Evolutionary conservation across 345 rosid species (phyloP), one percentile per base, ranked within the genome.

Genomic region (Arabidopsis thaliana): DNA sequence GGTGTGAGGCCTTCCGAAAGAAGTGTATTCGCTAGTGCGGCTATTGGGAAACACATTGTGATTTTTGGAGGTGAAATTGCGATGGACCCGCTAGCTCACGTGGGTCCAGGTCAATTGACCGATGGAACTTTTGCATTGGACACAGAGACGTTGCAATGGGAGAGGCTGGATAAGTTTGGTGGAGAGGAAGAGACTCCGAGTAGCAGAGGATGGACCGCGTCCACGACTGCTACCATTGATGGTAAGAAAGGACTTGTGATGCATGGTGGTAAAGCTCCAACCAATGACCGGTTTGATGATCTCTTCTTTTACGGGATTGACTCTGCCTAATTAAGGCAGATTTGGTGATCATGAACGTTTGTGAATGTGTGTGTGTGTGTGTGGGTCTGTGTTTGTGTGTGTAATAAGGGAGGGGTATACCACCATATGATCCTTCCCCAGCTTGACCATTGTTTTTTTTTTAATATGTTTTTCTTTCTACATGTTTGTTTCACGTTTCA

Each of bases 31-130:
- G 75, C 80, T 8, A 69, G 71, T 46, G 76, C 76, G 1, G 75
- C 5, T 49, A 45, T 70, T 33, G 80, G 80, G 30, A 77, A 77
- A 77, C 28, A 71, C 46, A 77, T 77, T 20, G 3, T 77, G 36
- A 16, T 77, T 12, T 71, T 60, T 55, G 80, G 80, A 56, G 80
- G 80, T 45, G 80, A 77, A 60, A 36, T 77, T 33, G 76, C 45
- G 1, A 61, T 69, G 71, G 74, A 69, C 36, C 71, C 75, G 20
- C 9, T 24, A 62, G 36, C 45, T 62, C 80, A 71, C 23, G 40
- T 36, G 28, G 80, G 76, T 33, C 76, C 80, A 3, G 80, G 80
- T 8, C 69, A 69, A 6, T 13, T 77, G 30, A 2, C 20, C 2
- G 80, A n/a, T 52, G 80, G 74, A 14, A 71, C 76, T 1, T 77